Conservation (phyloP, 2,329 filamentous ascomycete species). For the Nemania abortiva region DNA sequence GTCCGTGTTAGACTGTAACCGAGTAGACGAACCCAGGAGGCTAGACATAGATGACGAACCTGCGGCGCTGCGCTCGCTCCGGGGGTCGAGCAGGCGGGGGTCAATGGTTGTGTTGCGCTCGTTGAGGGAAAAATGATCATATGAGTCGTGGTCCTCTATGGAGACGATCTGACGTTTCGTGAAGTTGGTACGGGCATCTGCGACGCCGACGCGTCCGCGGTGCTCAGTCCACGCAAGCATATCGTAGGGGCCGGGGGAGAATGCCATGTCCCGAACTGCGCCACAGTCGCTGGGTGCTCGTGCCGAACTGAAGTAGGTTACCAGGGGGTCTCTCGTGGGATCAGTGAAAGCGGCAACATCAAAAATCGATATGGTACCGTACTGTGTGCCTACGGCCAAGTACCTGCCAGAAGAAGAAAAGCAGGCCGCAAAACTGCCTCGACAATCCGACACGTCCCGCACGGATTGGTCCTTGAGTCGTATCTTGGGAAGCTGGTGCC, state of each 20-base stretch:
- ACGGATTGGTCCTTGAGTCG: conserved; percentile 69
- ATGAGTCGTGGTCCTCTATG: conserved; percentile 69
- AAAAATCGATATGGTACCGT: conserved; percentile 82
- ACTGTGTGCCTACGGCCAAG: conserved; percentile 82
- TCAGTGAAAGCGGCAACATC: conserved; percentile 65
- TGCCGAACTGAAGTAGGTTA: conserved; percentile 83
- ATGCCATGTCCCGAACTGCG: conserved; percentile 90
- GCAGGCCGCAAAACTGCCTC: conserved; percentile 81
- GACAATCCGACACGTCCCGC: conserved; percentile 65
- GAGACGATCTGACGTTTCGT: conserved; percentile 75
- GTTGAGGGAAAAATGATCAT: conserved; percentile 68
- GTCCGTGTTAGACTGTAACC: conserved; percentile 49
- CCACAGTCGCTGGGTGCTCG: conserved; percentile 77
- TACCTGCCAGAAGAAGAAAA: conserved; percentile 79
- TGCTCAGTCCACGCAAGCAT: conserved; percentile 95
- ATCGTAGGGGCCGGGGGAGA: conserved; percentile 90
- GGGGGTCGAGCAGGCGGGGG: conserved; percentile 63
- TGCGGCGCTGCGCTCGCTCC: conserved; percentile 56
- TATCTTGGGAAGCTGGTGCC: conserved; percentile 65
- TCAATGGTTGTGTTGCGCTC: conserved; percentile 68
- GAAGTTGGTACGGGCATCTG: conserved; percentile 77
- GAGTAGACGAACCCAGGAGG: conserved; percentile 50
- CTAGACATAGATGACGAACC: conserved; percentile 51
- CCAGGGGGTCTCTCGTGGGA: conserved; percentile 67
- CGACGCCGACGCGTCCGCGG: conserved; percentile 78